Evolutionary conservation across 352 stramenopile species (phyloP).

Genomic region (Phytophthora foliorum): DNA sequence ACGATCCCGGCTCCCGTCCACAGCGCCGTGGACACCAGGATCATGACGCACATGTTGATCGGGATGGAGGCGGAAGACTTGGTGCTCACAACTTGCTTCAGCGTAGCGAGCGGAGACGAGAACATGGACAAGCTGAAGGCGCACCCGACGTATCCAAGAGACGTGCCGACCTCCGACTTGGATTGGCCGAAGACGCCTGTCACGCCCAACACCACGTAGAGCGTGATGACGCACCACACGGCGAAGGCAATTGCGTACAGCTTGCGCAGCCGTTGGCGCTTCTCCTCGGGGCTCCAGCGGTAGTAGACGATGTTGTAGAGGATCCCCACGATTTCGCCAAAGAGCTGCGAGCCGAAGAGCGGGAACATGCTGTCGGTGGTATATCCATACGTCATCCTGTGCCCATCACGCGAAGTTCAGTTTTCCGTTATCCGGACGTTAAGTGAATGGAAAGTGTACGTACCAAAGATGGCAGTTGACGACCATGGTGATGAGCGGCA

Average conservation of each 20-base stretch:
- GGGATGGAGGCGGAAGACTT: constrained; percentile 42
- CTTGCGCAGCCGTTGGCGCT: constrained; percentile 25
- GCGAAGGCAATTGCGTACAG: constrained; percentile 23
- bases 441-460: constrained; percentile 7
- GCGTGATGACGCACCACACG: constrained; percentile 29
- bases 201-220: constrained; percentile 50
- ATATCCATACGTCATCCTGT: constrained; percentile 39
- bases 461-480: constrained; percentile 44
- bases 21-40: constrained; percentile 27
- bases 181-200: constrained; percentile 42
- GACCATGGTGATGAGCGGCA: constrained; percentile 34
- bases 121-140: constrained; percentile 36
- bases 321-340: constrained; percentile 27
- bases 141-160: constrained; percentile 35
- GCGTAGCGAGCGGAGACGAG: constrained; percentile 33
- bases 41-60: constrained; percentile 39
- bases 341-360: constrained; percentile 33
- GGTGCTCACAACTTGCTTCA: constrained; percentile 30
- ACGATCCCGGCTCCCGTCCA: constrained; percentile 30
- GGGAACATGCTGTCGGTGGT: constrained; percentile 34
- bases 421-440: constrained; percentile 13
- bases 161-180: constrained; percentile 27
- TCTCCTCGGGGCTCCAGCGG: constrained; percentile 27
- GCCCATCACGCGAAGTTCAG: constrained; percentile 18
- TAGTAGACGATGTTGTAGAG: constrained; percentile 41